Percentiles rank a stretch among this genome's conserved stretches.
phyloP scores from a whole-genome alignment of 306 rosid species.

The Cucurbita argyrosperma region DNA sequence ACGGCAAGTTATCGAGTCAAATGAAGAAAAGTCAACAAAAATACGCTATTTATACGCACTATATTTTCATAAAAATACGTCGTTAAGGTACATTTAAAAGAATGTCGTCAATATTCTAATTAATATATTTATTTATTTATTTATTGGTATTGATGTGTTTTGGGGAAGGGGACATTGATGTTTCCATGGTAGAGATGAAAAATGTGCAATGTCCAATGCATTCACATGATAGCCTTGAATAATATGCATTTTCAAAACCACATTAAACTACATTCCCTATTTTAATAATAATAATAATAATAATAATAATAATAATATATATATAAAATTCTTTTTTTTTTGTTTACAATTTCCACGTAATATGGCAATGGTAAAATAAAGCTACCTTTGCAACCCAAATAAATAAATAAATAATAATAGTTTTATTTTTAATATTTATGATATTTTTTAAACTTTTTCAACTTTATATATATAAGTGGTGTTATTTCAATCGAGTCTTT shows the following conservation, averaged over 20 bases:
- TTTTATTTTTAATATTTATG: no score
- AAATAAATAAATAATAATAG: neutral
- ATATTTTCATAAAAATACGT: no score
- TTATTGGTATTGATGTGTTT: neutral
- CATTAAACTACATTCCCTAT: neutral
- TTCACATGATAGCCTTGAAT: neutral
- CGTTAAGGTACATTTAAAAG: neutral
- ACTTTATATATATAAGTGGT: neutral
- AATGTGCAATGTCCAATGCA: neutral
- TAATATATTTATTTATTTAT: no score
- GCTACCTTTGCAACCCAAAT: neutral
- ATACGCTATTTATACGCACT: no score
- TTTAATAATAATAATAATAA: no score
- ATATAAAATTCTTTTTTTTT: neutral
- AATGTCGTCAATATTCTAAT: no score
- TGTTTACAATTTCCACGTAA: neutral
- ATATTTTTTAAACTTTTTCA: neutral
- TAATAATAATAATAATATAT: no score
- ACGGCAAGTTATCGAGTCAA: no score
- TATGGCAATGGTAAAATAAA: neutral
- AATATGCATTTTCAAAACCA: neutral
- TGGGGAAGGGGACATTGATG: constrained; percentile 1
- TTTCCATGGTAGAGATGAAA: neutral
- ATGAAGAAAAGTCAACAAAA: no score
- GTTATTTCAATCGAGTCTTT: neutral